Evolutionary conservation across 805 yeast genomes (phyloP).

Genomic region (Candida coquimbonensis): DNA sequence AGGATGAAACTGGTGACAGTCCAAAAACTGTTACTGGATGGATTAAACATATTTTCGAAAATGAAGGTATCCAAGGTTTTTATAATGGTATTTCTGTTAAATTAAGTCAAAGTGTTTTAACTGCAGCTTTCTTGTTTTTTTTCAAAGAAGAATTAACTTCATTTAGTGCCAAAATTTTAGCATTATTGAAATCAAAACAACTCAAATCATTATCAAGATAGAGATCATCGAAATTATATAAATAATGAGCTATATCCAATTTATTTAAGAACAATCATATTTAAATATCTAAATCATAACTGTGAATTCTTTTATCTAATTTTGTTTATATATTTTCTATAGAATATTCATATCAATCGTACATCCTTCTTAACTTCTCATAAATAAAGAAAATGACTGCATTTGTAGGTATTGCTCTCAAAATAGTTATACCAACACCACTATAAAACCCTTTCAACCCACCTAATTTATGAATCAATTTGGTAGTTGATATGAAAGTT

Average conservation of each 20-base stretch:
- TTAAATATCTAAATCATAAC: no score
- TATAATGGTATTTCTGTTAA: slow-evolving; percentile 80
- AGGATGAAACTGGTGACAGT: slow-evolving; percentile 28
- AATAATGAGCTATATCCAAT: no score
- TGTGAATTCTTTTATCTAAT: background rate
- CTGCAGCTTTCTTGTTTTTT: slow-evolving; percentile 85
- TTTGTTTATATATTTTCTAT: background rate
- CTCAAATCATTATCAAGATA: background rate
- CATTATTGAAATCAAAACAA: slow-evolving; percentile 25
- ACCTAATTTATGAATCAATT: slow-evolving; percentile 35
- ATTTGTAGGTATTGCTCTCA: slow-evolving; percentile 84
- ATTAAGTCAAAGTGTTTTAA: slow-evolving; percentile 73
- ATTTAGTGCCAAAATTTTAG: slow-evolving; percentile 49
- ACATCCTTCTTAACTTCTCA: slow-evolving; percentile 47
- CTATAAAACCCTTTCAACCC: slow-evolving; percentile 73
- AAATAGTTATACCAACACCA: slow-evolving; percentile 76
- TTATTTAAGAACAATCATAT: background rate
- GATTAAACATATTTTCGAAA: slow-evolving; percentile 49
- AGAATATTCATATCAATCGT: slow-evolving; percentile 1
- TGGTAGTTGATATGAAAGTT: slow-evolving; percentile 33
- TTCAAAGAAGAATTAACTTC: slow-evolving; percentile 80
- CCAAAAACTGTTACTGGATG: slow-evolving; percentile 37
- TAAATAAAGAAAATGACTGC: slow-evolving; percentile 80
- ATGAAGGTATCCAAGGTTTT: slow-evolving; percentile 71
- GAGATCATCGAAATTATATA: background rate